These are phyloP conservation scores for Colletotrichum caudatum DNA, from an alignment of 2,329 filamentous ascomycete genomes.

Conservation along the genomic window DNA sequence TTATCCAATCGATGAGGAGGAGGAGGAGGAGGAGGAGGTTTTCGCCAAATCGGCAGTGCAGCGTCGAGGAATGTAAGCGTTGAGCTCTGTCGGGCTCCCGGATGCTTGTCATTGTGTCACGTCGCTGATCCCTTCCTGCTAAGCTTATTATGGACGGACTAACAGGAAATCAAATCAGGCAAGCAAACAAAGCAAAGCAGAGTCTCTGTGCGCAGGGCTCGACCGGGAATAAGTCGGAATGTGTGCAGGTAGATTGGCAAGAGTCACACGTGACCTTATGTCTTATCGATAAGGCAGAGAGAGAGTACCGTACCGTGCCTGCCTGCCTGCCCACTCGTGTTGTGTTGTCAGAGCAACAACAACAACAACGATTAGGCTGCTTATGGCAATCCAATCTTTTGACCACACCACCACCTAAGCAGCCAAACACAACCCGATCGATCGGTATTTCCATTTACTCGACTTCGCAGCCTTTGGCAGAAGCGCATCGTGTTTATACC, in stretches of 20 bases:
- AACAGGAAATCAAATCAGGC: not conserved
- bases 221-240: constrained; percentile 3
- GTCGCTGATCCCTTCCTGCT: not conserved
- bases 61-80: not conserved
- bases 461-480: not conserved
- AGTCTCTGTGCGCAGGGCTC: not conserved
- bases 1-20: too few species aligned
- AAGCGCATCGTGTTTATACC: not conserved
- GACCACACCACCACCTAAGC: not conserved
- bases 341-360: constrained; percentile 40
- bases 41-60: constrained; percentile 10
- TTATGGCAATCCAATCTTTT: constrained; percentile 19
- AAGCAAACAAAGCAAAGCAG: not conserved
- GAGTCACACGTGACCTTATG: not conserved
- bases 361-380: constrained; percentile 4
- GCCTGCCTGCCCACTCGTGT: too few species aligned
- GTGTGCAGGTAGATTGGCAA: rapidly evolving
- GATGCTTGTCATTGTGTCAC: constrained; percentile 1
- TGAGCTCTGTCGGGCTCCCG: constrained; percentile 4
- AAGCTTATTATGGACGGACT: not conserved
- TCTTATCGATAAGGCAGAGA: constrained; percentile 2
- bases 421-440: constrained; percentile 3
- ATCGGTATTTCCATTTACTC: not conserved
- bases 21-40: constrained; percentile 3
- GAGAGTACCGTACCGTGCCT: too few species aligned